These are phyloP conservation scores for Termitomyces sp. DNA, from an alignment of 768 basidiomycete species.

Conservation along the genomic window DNA sequence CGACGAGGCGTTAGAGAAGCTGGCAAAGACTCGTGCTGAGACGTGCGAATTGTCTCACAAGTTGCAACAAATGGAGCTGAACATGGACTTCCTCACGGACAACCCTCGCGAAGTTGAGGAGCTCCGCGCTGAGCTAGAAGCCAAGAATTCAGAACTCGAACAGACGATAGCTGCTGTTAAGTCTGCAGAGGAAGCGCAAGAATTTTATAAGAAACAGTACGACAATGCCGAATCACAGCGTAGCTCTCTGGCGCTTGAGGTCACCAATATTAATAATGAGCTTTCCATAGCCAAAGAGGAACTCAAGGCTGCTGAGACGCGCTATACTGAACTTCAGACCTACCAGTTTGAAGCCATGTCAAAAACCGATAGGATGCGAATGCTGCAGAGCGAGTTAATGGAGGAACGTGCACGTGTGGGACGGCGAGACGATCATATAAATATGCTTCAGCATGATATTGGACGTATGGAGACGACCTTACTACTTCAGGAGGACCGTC, in stretches of 20 bases:
- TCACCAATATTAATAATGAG: constrained; percentile 59
- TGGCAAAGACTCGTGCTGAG: constrained; percentile 15
- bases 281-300: constrained; percentile 47
- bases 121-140: constrained; percentile 26
- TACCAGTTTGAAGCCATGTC: constrained; percentile 65
- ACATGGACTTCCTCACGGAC: constrained; percentile 30
- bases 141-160: constrained; percentile 23
- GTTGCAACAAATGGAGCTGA: constrained; percentile 23
- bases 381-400: constrained; percentile 58
- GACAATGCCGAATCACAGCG: constrained; percentile 61
- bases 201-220: constrained; percentile 37
- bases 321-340: constrained; percentile 57
- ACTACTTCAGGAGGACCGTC: constrained; percentile 66
- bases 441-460: constrained; percentile 75
- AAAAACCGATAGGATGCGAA: constrained; percentile 43
- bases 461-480: constrained; percentile 71
- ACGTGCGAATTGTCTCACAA: constrained; percentile 16
- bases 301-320: constrained; percentile 48
- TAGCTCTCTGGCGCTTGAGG: constrained; percentile 57
- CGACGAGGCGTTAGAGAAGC: constrained; percentile 7
- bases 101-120: constrained; percentile 31
- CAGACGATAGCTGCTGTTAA: constrained; percentile 27
- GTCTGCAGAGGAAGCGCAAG: constrained; percentile 24
- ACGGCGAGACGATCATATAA: constrained; percentile 69
- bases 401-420: constrained; percentile 62